phyloP scores from a whole-genome alignment of 2,329 filamentous ascomycete species.

The Endocalyx cinctus region DNA sequence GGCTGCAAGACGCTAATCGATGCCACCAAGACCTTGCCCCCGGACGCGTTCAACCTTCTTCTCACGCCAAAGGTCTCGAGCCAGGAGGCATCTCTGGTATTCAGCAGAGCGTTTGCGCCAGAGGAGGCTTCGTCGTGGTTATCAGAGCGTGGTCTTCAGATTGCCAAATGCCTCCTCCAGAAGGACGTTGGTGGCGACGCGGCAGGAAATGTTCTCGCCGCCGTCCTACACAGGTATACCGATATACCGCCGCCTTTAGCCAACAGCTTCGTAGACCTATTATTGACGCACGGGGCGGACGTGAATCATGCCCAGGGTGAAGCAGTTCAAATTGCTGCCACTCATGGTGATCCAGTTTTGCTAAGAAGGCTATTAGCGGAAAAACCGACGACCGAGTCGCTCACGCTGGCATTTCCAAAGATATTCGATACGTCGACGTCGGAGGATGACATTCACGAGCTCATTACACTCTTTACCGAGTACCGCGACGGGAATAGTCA shows the following conservation, averaged over 20 bases:
- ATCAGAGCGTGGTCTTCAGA: conserved; percentile 39
- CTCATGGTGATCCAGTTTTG: conserved; percentile 44
- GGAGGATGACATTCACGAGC: conserved; percentile 45
- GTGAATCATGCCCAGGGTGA: conserved; percentile 50
- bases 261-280: conserved; percentile 40
- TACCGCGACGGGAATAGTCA: conserved; percentile 42
- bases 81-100: conserved; percentile 40
- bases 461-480: conserved; percentile 49
- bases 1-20: conserved; percentile 49
- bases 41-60: conserved; percentile 37
- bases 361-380: conserved; percentile 45
- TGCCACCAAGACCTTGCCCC: conserved; percentile 36
- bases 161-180: conserved; percentile 43
- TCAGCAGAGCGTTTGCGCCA: conserved; percentile 39
- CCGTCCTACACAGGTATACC: conserved; percentile 39
- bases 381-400: conserved; percentile 43
- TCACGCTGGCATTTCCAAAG: conserved; percentile 50
- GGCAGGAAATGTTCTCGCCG: conserved; percentile 40
- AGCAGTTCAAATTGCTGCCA: conserved; percentile 49
- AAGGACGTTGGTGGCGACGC: conserved; percentile 44
- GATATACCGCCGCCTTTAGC: conserved; percentile 35
- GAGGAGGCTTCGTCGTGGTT: conserved; percentile 41
- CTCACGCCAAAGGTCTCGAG: conserved; percentile 36
- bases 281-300: conserved; percentile 38
- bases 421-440: conserved; percentile 48